Evolutionary conservation across 768 basidiomycete species (phyloP).

Genomic region (Harrya chromipes): DNA sequence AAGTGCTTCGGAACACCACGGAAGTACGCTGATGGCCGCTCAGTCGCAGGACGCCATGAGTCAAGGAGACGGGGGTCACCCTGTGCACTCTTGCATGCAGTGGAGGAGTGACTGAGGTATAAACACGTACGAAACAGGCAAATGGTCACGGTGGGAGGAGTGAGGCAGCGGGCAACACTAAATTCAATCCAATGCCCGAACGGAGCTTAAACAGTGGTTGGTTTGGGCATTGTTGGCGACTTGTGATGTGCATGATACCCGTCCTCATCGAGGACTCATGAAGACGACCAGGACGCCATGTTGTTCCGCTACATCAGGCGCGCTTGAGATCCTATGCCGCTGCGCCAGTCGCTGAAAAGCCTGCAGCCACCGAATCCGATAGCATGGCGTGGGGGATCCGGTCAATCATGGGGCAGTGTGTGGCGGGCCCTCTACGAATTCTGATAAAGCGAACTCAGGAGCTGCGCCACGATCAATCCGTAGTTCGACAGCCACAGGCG

Average conservation of each 20-base stretch:
- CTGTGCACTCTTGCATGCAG: slow-evolving; percentile 9
- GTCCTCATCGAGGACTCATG: slow-evolving; percentile 9
- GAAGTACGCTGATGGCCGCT: slow-evolving; percentile 4
- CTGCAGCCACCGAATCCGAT: background rate
- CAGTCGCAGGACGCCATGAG: slow-evolving; percentile 4
- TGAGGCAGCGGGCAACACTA: slow-evolving; percentile 20
- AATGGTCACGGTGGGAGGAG: slow-evolving; percentile 14
- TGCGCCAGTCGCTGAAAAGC: slow-evolving; percentile 17
- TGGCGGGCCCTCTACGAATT: slow-evolving; percentile 17
- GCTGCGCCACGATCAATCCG: slow-evolving; percentile 27
- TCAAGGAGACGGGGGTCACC: slow-evolving; percentile 5
- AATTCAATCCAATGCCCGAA: slow-evolving; percentile 14
- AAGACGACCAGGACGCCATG: slow-evolving; percentile 9
- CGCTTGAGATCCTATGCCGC: background rate
- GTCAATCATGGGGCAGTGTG: slow-evolving; percentile 23
- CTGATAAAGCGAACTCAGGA: slow-evolving; percentile 13
- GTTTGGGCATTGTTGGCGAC: slow-evolving; percentile 8
- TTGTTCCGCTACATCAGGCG: slow-evolving; percentile 4
- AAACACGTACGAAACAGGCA: slow-evolving; percentile 14
- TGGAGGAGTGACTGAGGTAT: slow-evolving; percentile 7
- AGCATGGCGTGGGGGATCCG: slow-evolving; percentile 9
- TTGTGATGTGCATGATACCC: slow-evolving; percentile 7
- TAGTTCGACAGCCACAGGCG: slow-evolving; percentile 27
- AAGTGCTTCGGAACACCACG: slow-evolving; percentile 6
- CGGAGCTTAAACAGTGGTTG: slow-evolving; percentile 27